Percentiles rank a stretch among this genome's conserved stretches.
Conservation (phyloP, 306 rosid species). For the Lathyrus aphaca region DNA sequence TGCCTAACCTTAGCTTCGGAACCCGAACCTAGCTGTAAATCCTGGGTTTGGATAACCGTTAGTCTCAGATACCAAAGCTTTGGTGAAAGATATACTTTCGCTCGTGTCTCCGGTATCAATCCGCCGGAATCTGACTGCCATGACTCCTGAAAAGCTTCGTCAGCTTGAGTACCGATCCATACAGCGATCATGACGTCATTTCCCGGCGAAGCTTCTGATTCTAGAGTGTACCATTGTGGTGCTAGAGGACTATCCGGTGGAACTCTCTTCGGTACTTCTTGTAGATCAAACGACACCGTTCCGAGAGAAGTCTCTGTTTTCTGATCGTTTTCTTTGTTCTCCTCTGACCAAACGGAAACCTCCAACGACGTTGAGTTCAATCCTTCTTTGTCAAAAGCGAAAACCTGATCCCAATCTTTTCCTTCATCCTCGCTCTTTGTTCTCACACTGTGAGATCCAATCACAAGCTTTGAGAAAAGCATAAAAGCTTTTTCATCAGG, state of each 20-base stretch:
- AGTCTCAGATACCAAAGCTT: constrained; percentile 89
- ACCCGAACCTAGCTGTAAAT: constrained; percentile 57
- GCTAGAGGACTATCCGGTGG: constrained; percentile 93
- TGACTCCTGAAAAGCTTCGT: constrained; percentile 88
- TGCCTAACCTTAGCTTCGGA: constrained; percentile 54
- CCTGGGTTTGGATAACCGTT: constrained; percentile 97
- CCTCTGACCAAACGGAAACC: constrained; percentile 71
- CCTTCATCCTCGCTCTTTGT: constrained; percentile 56
- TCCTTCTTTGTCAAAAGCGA: constrained; percentile 77
- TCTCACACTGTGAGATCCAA: constrained; percentile 74
- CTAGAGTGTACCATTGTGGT: constrained; percentile 91
- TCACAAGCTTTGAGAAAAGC: constrained; percentile 64
- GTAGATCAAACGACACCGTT: constrained; percentile 66
- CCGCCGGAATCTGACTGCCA: constrained; percentile 96
- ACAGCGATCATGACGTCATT: constrained; percentile 88
- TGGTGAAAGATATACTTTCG: constrained; percentile 90
- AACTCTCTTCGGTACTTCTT: constrained; percentile 77
- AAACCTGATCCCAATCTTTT: constrained; percentile 94
- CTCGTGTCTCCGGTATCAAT: constrained; percentile 78
- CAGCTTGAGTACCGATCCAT: constrained; percentile 86
- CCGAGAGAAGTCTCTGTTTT: constrained; percentile 31
- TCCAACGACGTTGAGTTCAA: constrained; percentile 78
- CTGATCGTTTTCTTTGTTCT: constrained; percentile 52
- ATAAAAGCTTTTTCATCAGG: constrained; percentile 25
- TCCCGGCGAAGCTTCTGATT: constrained; percentile 58